These are phyloP conservation scores for Monoraphidium neglectum DNA, from an alignment of 139 green algal genomes.

Conservation along the genomic window DNA sequence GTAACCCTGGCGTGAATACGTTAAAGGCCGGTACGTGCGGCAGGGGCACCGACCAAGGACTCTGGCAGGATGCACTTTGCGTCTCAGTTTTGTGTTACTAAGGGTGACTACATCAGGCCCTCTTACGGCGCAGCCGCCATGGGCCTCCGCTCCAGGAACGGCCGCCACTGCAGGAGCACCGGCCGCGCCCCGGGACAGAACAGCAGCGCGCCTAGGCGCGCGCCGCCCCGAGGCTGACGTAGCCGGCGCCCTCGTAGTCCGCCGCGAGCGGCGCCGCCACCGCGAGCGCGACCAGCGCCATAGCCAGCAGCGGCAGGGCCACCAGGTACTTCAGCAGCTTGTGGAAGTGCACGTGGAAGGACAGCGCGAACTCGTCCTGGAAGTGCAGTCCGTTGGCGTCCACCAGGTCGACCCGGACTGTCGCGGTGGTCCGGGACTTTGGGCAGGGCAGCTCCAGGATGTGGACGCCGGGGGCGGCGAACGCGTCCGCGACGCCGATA, in stretches of 20 bases:
- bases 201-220: no score
- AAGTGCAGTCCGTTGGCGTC: slow-evolving; percentile 66
- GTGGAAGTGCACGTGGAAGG: slow-evolving; percentile 96
- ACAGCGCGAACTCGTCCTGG: slow-evolving; percentile 86
- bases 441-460: slow-evolving; percentile 77
- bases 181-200: no score
- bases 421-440: slow-evolving; percentile 65
- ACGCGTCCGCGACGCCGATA: slow-evolving; percentile 75
- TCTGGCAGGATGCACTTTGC: no score
- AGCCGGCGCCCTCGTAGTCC: slow-evolving; percentile 3
- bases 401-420: slow-evolving; percentile 73
- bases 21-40: no score
- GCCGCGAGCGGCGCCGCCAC: neutral
- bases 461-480: slow-evolving; percentile 55
- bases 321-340: slow-evolving; percentile 71
- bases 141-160: no score
- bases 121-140: no score
- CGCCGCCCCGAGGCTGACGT: no score
- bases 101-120: no score
- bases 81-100: no score
- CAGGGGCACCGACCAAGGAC: no score
- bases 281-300: slow-evolving; percentile 32
- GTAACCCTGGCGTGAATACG: no score
- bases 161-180: no score
- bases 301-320: slow-evolving; percentile 47